Evolutionary conservation across 2,329 filamentous ascomycete genomes (phyloP), one percentile per base, ranked within the genome.

Genomic region (Penicillium polonicum): DNA sequence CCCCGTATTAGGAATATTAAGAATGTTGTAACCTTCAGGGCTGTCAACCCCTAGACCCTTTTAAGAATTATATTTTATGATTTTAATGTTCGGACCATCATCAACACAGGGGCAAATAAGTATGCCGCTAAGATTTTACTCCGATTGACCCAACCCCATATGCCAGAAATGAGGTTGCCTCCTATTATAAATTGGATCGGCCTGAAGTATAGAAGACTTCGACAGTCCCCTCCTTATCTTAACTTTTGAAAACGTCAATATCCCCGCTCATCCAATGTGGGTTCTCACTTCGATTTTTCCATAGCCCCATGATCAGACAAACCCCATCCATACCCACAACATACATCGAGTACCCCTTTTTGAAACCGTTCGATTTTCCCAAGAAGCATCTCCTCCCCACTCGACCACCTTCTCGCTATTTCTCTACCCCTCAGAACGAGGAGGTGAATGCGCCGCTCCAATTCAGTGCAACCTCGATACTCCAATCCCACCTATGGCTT

Each of bases 401-500:
- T 52, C 23, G 19, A 52, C 19, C 33, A 53, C 25, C 13, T 17
- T 44, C 25, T 38, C 17, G 19, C 23, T 19, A 15, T 21, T 7
- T 42, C 52, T 31, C 54, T 42, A 42, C 43, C 19, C 39, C n/a
- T 23, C 39, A 21, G 21, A 48, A 48, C 19, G 45, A 41, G 35
- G 42, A 36, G 29, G 25, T 38, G 17, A 52, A 35, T 52, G 41
- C 21, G 15, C 39, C n/a, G 23, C 15, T 46, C 12, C 9, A 12
- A 6, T 39, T 13, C 42, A 23, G 56, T 44, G 12, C 21, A 52
- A 2, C 31, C 36, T 39, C 23, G 23, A 27, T 21, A 10, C 23
- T 27, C 29, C 25, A 38, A 39, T 31, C n/a, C 6, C 29, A 45
- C 42, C 50, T 17, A 71, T 71, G 69, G 52, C 67, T 44, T 62